Conservation (phyloP, 2,329 filamentous ascomycete genomes). For the Aspergillus ochraceoroseus region DNA sequence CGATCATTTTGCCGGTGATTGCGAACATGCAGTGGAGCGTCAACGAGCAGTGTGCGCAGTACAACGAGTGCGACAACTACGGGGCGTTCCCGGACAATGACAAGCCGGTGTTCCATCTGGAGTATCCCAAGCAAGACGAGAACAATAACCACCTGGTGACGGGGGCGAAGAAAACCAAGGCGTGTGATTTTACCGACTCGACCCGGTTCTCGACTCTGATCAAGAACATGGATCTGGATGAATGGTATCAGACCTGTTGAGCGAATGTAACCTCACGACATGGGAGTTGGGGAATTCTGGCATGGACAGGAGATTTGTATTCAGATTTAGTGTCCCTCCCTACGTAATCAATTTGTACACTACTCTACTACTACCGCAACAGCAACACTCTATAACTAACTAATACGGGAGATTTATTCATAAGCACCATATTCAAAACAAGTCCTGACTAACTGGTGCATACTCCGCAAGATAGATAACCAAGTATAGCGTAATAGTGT, state of each 20-base stretch:
- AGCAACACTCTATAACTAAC: too few species aligned
- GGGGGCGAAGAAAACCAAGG: constrained; percentile 31
- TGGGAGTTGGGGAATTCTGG: too few species aligned
- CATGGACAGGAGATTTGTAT: too few species aligned
- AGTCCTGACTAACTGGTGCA: too few species aligned
- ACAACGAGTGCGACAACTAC: constrained; percentile 57
- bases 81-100: constrained; percentile 53
- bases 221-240: constrained; percentile 61
- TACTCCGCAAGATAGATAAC: too few species aligned
- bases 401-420: too few species aligned
- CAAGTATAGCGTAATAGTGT: too few species aligned
- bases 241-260: constrained; percentile 57
- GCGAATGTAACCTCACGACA: constrained; percentile 16
- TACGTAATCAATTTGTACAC: too few species aligned
- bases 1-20: constrained; percentile 52
- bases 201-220: constrained; percentile 59
- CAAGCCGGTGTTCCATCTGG: constrained; percentile 69
- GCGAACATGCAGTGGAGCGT: constrained; percentile 60
- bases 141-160: constrained; percentile 37
- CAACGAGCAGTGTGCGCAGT: constrained; percentile 64
- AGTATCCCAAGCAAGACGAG: constrained; percentile 56
- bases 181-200: constrained; percentile 48
- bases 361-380: too few species aligned
- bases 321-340: too few species aligned
- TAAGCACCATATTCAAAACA: too few species aligned